phyloP scores from a whole-genome alignment of 2,329 filamentous ascomycete species.

The Aspergillus sp. region DNA sequence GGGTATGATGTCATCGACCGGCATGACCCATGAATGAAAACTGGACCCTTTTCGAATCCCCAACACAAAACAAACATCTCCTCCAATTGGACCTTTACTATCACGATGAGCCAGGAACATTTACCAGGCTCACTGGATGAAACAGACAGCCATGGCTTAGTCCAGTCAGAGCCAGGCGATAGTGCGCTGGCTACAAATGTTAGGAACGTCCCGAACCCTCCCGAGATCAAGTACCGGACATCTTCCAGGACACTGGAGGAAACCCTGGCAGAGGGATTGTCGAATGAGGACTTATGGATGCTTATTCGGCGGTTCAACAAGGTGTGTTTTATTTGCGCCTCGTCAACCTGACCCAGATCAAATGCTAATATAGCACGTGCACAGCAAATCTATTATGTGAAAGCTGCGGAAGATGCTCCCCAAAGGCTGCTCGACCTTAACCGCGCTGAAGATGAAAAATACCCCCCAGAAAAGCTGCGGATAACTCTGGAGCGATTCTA shows the following conservation, averaged over 20 bases:
- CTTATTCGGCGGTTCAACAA: constrained; percentile 69
- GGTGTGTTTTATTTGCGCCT: constrained; percentile 28
- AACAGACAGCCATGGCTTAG: neutral
- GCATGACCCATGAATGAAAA: too few species aligned
- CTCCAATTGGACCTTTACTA: too few species aligned
- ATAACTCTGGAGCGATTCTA: constrained; percentile 73
- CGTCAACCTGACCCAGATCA: neutral
- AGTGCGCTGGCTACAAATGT: neutral
- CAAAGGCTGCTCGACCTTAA: constrained; percentile 71
- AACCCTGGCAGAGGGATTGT: constrained; percentile 58
- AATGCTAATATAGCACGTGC: neutral
- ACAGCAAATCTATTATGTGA: constrained; percentile 63
- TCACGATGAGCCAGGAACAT: neutral
- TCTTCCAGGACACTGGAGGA: constrained; percentile 11
- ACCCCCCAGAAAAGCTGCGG: constrained; percentile 75
- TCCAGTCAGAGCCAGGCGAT: neutral
- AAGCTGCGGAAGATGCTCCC: constrained; percentile 54
- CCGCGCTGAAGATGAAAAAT: constrained; percentile 74
- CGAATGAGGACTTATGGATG: constrained; percentile 68
- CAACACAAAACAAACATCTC: too few species aligned
- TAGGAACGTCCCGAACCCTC: neutral
- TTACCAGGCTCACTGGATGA: neutral
- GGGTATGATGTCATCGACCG: too few species aligned
- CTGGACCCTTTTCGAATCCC: too few species aligned
- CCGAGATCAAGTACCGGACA: neutral